Conservation (phyloP, 192 early-diverging fungal species). For the Coemansia sp. region DNA sequence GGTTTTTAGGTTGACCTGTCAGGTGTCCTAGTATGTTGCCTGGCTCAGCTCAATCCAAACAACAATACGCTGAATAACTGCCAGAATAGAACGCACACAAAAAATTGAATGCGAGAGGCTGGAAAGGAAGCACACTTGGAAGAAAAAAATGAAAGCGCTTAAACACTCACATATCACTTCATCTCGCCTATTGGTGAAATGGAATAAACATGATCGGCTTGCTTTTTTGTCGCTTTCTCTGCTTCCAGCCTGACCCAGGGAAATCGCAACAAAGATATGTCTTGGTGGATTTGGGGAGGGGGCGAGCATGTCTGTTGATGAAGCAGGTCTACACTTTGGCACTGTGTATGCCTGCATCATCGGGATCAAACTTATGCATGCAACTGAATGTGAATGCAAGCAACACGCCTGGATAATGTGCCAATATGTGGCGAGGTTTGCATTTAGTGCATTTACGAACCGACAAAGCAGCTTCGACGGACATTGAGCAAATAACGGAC, state of each 20-base stretch:
- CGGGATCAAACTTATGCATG: not conserved
- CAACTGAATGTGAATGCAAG: not conserved
- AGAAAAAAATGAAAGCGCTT: not conserved
- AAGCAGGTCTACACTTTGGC: not conserved
- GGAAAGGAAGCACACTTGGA: not conserved
- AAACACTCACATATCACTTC: not conserved
- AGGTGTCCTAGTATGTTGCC: not conserved
- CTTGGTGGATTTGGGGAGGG: not conserved
- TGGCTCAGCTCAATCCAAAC: not conserved
- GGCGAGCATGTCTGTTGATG: not conserved
- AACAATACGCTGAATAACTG: not conserved
- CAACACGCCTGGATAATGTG: not conserved
- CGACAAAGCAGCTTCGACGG: not conserved
- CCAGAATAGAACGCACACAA: not conserved
- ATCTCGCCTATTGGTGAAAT: not conserved
- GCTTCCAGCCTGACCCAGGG: not conserved
- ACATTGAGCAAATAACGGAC: not conserved
- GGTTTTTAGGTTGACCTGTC: not conserved
- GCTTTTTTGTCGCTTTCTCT: not conserved
- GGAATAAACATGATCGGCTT: constrained; percentile 2
- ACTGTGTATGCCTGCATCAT: not conserved
- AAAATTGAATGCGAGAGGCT: not conserved
- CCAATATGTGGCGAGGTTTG: not conserved
- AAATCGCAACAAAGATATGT: not conserved
- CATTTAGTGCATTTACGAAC: not conserved